Base-by-base conservation (phyloP, 2,329 filamentous ascomycete genomes). In the Dactylella cylindrospora region DNA sequence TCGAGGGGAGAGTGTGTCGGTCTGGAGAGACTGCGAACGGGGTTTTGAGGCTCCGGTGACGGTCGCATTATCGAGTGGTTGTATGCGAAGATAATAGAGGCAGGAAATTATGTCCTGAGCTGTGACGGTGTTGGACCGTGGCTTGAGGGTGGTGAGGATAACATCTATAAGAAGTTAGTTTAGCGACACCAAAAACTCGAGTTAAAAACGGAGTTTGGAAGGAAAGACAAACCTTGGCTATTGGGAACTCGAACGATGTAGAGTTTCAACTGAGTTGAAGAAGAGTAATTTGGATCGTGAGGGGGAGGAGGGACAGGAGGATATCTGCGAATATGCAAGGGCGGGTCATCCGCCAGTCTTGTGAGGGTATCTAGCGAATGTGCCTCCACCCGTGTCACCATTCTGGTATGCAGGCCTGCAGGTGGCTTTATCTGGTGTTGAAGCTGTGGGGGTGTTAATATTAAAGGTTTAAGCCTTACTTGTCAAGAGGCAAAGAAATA, bases 191-290 rank as follows among this genome's bases (percentile, higher is more conserved):
- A 28, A 32, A 43, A 39, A 15, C 51, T 54, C 60, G 64, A 53
- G 57, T 43, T 51, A 29, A 26, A 22, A 41, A 45, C 25, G 51
- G 43, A 43, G 26, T 15, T 19, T 44, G n/a, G 25, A 13, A n/a
- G 55, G 45, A 25, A 51, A 54, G 19, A 71, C 75, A 66, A 77
- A 90, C 89, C 88, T 84, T 84, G 83, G 65, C 87, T 95, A 17
- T 91, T 91, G 1, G 93, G 93, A 0, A 98, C 91, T 67, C 91
- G 79, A 28, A 91, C 89, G 67, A 98, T 94, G 74, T 98, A 98
- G 32, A 98, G 80, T 2, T 84, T 83, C 44, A 97, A 73, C 68
- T 80, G 76, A 67, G 85, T 83, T 2, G 83, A 81, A 3, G 88
- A 86, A 2, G 41, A 29, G 40, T 61, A 41, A 33, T 35, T 40